Evolutionary conservation across 148 eudicot species (phyloP).

Genomic region (Persicaria tinctoria): DNA sequence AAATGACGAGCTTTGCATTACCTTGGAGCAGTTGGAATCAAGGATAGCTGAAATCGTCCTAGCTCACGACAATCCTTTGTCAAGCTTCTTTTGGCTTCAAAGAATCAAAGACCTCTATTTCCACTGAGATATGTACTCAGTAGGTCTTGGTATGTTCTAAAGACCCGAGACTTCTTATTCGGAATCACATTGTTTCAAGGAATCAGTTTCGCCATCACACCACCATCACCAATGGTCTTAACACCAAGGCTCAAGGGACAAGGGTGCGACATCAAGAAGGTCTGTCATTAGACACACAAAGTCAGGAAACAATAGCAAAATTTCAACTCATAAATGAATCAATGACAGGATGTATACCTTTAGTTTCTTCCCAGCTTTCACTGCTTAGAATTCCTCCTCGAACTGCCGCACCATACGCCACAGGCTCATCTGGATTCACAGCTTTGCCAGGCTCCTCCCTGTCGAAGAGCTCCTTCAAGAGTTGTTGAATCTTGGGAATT

Average conservation of each 20-base stretch:
- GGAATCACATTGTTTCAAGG: constrained; percentile 53
- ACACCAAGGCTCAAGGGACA: constrained; percentile 55
- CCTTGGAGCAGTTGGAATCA: constrained; percentile 74
- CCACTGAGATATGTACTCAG: constrained; percentile 25
- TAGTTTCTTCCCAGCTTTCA: constrained; percentile 1
- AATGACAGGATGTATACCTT: not conserved
- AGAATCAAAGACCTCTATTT: constrained; percentile 50
- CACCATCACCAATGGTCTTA: constrained; percentile 61
- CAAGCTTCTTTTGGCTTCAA: constrained; percentile 53
- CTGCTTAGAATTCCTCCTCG: constrained; percentile 3
- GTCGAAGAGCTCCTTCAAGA: constrained; percentile 3
- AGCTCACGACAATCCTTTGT: constrained; percentile 55
- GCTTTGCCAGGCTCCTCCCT: constrained; percentile 9
- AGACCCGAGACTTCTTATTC: constrained; percentile 49
- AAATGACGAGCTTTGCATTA: constrained; percentile 9
- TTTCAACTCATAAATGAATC: not conserved
- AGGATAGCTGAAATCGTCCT: constrained; percentile 42
- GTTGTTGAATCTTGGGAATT: constrained; percentile 5
- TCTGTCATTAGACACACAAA: constrained; percentile 17
- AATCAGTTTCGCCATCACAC: constrained; percentile 63
- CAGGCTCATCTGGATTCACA: constrained; percentile 9
- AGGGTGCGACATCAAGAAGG: constrained; percentile 48
- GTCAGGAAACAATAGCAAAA: not conserved
- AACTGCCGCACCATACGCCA: constrained; percentile 10
- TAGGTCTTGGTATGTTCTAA: constrained; percentile 52